Conservation (phyloP, 495 filamentous ascomycete genomes). For the Saxophila tyrrhenica region DNA sequence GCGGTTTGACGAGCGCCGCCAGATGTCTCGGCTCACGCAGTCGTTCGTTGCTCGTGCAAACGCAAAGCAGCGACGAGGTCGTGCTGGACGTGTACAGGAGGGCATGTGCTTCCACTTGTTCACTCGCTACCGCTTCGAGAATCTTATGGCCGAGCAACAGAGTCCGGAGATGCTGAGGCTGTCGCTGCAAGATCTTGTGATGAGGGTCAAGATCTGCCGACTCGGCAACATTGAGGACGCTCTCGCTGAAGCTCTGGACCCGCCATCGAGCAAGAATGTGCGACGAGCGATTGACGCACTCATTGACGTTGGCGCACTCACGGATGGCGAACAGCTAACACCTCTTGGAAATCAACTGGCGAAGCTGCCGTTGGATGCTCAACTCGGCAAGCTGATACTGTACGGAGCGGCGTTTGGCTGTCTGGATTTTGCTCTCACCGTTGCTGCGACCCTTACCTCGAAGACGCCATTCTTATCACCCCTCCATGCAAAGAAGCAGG, state of each 20-base stretch:
- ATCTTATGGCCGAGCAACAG: constrained; percentile 74
- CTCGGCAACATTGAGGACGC: constrained; percentile 85
- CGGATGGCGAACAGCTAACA: constrained; percentile 67
- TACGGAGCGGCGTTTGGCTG: constrained; percentile 76
- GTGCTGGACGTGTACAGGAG: constrained; percentile 91
- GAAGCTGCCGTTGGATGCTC: constrained; percentile 81
- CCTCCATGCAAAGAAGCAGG: constrained; percentile 68
- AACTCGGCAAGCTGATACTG: constrained; percentile 84
- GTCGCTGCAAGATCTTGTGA: constrained; percentile 83
- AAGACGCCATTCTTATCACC: constrained; percentile 87
- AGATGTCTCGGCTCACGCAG: constrained; percentile 79
- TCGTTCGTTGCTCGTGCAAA: constrained; percentile 90
- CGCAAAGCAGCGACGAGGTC: constrained; percentile 83
- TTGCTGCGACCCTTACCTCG: constrained; percentile 83
- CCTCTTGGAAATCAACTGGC: constrained; percentile 76
- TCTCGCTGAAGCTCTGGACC: constrained; percentile 77
- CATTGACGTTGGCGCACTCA: constrained; percentile 86
- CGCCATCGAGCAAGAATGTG: constrained; percentile 82
- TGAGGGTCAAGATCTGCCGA: constrained; percentile 96
- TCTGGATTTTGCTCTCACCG: constrained; percentile 77
- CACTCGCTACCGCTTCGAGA: constrained; percentile 74
- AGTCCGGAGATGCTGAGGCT: constrained; percentile 91
- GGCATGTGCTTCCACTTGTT: constrained; percentile 94
- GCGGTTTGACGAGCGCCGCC: constrained; percentile 84
- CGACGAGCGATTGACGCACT: constrained; percentile 82